Evolutionary conservation across 805 yeast species (phyloP).

Genomic region (Candida morakotiae): DNA sequence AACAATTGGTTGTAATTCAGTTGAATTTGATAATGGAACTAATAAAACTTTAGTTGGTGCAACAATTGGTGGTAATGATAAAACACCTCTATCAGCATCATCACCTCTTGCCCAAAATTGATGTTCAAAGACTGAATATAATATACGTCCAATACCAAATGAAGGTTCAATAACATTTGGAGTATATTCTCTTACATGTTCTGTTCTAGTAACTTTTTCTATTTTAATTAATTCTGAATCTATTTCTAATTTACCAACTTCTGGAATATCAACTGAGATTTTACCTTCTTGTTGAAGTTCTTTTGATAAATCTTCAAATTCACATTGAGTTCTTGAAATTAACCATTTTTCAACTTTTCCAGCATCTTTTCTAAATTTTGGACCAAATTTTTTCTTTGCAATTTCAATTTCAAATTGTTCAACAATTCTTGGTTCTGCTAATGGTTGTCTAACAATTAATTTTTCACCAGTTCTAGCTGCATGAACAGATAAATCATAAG

Average conservation of each 20-base stretch:
- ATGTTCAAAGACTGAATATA: constrained; percentile 91
- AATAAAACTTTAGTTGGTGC: constrained; percentile 97
- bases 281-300: constrained; percentile 62
- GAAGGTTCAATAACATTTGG: constrained; percentile 99
- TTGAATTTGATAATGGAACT: constrained; percentile 88
- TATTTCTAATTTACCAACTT: constrained; percentile 63
- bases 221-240: constrained; percentile 70
- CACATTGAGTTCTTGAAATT: constrained; percentile 72
- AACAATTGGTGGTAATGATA: constrained; percentile 90
- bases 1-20: constrained; percentile 72
- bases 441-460: constrained; percentile 86
- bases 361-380: constrained; percentile 95
- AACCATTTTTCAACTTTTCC: constrained; percentile 86
- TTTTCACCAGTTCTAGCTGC: constrained; percentile 93
- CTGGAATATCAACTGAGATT: constrained; percentile 65
- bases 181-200: constrained; percentile 90
- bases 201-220: constrained; percentile 73
- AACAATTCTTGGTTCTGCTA: constrained; percentile 78
- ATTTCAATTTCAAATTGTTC: constrained; percentile 82
- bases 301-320: constrained; percentile 69
- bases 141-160: constrained; percentile 96
- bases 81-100: constrained; percentile 75
- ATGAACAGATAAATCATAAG: constrained; percentile 94
- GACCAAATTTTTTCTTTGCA: constrained; percentile 96
- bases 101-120: constrained; percentile 93